phyloP scores from a whole-genome alignment of 495 filamentous ascomycete species.

The Podospora pseudocomata region DNA sequence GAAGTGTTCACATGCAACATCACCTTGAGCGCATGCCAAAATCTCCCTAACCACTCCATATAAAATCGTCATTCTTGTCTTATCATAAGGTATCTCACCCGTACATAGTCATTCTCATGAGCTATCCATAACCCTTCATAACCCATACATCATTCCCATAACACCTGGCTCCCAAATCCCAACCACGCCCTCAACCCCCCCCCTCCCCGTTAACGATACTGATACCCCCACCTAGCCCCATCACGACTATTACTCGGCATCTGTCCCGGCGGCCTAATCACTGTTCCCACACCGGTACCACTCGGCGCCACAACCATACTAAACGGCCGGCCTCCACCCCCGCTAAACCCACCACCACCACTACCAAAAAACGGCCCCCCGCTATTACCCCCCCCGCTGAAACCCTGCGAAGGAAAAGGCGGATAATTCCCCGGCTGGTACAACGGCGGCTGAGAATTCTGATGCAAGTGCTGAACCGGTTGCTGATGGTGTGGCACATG shows the following conservation, averaged over 20 bases:
- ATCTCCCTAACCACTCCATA: too few relatives aligned
- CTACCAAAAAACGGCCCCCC: neutral
- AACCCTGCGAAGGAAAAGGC: neutral
- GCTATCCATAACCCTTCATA: too few relatives aligned
- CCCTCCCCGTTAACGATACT: neutral
- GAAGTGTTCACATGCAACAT: too few relatives aligned
- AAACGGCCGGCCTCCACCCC: neutral
- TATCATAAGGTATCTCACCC: too few relatives aligned
- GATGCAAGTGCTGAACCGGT: neutral
- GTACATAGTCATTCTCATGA: too few relatives aligned
- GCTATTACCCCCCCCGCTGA: neutral
- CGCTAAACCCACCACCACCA: neutral
- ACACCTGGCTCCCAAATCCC: too few relatives aligned
- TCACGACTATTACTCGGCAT: neutral
- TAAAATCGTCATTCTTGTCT: too few relatives aligned
- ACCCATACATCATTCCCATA: too few relatives aligned
- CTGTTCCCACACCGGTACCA: too few relatives aligned
- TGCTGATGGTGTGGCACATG: conserved; percentile 4
- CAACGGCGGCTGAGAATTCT: neutral
- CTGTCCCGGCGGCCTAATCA: neutral
- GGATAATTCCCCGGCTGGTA: conserved; percentile 5
- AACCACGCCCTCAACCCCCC: too few relatives aligned
- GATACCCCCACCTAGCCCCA: neutral
- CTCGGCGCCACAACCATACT: neutral
- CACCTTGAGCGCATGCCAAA: too few relatives aligned